Base-by-base conservation (phyloP, 106 monocot genomes). In the Dendrobium officinale region DNA sequence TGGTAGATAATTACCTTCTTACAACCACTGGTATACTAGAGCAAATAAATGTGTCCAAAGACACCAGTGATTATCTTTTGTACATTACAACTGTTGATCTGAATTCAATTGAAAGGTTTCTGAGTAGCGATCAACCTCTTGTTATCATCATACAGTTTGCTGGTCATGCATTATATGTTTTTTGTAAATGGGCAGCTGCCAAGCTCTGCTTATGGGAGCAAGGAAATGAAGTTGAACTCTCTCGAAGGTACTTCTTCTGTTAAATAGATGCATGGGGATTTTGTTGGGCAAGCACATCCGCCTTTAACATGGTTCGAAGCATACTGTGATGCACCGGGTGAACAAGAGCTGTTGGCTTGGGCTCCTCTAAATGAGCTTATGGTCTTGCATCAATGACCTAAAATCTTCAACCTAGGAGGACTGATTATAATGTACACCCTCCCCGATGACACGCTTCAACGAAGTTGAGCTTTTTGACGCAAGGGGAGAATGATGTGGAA, bases 41-140 rank as follows among this genome's bases (percentile, higher is more conserved):
- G 83, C 99, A 93, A 82, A 82, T 99, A 82, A 99, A 99, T 85
- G 90, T 99, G 48, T 95, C 99, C 40, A 91, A 95, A 80, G 99
- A 99, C 87, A 74, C 59, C 9, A 99, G 88, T 85, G 95, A 99
- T 72, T 99, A 99, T 80, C 78, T 99, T 6, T 99, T 93, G 99
- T 99, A 99, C 81, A 99, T 93, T 59, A 91, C 99, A 43, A 99
- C 95, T 88, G 91, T 99, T 81, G 92, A 99, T 77, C 72, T 99
- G 24, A 90, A 82, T 43, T 55, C 89, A 42, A 80, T 85, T 82
- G 98, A 99, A 84, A 77, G 81, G 75, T 99, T 93, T 81, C 79
- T 95, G 55, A 80, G 77, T 68, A 90, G 90, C 1, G 86, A 91
- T 29, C 76, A 91, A 40, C 81, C 83, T 84, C 88, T 93, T 20